Percentiles rank a stretch among this genome's conserved stretches.
Evolutionary conservation across 148 eudicot genomes (phyloP).

Genomic region (Rhododendron molle): DNA sequence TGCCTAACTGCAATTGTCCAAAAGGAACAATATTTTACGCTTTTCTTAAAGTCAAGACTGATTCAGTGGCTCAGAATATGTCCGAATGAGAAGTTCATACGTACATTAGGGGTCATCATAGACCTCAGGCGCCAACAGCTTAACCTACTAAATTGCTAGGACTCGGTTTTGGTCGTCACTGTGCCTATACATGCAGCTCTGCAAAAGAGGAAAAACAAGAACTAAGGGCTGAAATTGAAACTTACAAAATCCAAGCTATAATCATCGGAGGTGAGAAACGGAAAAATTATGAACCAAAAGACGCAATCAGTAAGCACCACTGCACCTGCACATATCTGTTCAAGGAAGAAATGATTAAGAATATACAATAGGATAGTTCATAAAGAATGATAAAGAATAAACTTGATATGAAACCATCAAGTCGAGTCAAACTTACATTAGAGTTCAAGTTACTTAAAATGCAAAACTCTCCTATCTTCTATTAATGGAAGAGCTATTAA

Average conservation of each 20-base stretch:
- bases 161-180: not conserved
- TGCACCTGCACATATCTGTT: conserved; percentile 74
- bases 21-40: not conserved
- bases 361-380: not conserved
- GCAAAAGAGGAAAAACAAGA: not conserved
- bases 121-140: not conserved
- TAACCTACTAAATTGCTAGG: not conserved
- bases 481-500: not conserved
- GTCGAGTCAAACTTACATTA: not conserved
- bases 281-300: conserved; percentile 78
- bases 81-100: not conserved
- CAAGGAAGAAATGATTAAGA: not conserved
- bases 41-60: not conserved
- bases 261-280: conserved; percentile 40
- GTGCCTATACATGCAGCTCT: not conserved
- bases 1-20: not conserved
- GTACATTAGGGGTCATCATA: not conserved
- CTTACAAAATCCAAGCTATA: conserved; percentile 60
- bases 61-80: not conserved
- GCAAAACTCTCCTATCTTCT: not conserved
- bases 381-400: not conserved
- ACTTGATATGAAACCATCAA: not conserved
- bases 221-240: not conserved
- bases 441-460: not conserved
- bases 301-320: conserved; percentile 75